Conservation (phyloP, 176 grass and related monocot species). For the Avena eriantha region DNA sequence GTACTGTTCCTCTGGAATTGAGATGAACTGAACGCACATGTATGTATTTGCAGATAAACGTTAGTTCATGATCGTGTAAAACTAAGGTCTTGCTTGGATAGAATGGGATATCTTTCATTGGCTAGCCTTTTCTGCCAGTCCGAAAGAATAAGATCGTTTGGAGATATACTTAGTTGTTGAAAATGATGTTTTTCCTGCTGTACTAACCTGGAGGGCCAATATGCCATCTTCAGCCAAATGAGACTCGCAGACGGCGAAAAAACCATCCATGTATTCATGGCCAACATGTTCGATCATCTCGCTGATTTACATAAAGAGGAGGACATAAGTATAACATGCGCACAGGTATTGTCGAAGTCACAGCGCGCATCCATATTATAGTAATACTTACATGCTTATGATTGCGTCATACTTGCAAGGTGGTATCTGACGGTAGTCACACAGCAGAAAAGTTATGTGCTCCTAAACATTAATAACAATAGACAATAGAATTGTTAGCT, state of each 20-base stretch:
- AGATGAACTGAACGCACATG: conserved; percentile 14
- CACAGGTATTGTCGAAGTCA: neutral
- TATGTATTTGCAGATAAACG: neutral
- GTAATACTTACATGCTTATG: conserved; percentile 16
- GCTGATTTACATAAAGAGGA: neutral
- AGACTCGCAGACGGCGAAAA: conserved; percentile 2
- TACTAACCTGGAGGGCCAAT: conserved; percentile 9
- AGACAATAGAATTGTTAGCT: neutral
- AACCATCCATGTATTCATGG: neutral
- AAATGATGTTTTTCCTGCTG: neutral
- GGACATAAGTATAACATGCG: neutral
- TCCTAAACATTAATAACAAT: conserved; percentile 5
- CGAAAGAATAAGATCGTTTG: neutral
- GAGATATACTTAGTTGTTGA: neutral
- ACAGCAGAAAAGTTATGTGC: neutral
- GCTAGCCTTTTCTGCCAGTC: neutral
- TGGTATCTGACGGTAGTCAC: conserved; percentile 14
- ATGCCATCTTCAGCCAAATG: conserved; percentile 24
- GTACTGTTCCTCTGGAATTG: neutral
- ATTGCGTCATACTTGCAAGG: conserved; percentile 12
- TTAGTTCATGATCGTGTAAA: conserved; percentile 1
- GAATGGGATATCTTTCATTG: neutral
- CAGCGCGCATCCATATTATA: neutral
- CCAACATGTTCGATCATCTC: conserved; percentile 14
- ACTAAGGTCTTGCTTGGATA: conserved; percentile 5